Conservation (phyloP, 257 asterid species). For the Solanum pennellii region DNA sequence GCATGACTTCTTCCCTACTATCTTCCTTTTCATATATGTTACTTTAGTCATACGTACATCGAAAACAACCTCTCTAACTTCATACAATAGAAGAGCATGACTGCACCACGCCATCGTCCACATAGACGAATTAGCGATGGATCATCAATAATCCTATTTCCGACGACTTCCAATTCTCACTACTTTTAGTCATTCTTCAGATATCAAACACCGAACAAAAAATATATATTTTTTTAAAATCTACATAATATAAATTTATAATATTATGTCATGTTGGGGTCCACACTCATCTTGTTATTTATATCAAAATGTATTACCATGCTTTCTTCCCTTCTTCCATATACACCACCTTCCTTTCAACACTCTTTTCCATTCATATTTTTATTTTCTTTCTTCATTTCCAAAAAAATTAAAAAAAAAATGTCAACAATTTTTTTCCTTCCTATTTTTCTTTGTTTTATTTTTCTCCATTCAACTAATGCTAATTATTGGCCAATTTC, state of each 20-base stretch:
- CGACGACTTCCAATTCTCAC: not conserved
- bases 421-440: slow-evolving; percentile 12
- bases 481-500: slow-evolving; percentile 66
- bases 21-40: not conserved
- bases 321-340: slow-evolving; percentile 7
- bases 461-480: slow-evolving; percentile 6
- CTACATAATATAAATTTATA: not conserved
- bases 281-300: slow-evolving; percentile 38
- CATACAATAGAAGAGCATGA: not conserved
- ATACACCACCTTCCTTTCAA: slow-evolving; percentile 19
- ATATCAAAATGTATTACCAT: slow-evolving; percentile 28
- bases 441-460: slow-evolving; percentile 5
- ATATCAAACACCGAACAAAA: not conserved
- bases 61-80: not conserved
- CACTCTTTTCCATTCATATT: not conserved
- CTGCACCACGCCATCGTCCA: not conserved
- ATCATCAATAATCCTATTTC: not conserved
- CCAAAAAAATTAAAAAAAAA: not conserved
- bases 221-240: not conserved
- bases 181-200: not conserved
- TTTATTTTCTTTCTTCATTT: not conserved
- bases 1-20: not conserved
- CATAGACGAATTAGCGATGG: not conserved
- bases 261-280: not conserved
- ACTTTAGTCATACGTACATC: not conserved